These are phyloP conservation scores for Miamiensis avidus DNA, from an alignment of 169 alveolate species.

Conservation along the genomic window DNA sequence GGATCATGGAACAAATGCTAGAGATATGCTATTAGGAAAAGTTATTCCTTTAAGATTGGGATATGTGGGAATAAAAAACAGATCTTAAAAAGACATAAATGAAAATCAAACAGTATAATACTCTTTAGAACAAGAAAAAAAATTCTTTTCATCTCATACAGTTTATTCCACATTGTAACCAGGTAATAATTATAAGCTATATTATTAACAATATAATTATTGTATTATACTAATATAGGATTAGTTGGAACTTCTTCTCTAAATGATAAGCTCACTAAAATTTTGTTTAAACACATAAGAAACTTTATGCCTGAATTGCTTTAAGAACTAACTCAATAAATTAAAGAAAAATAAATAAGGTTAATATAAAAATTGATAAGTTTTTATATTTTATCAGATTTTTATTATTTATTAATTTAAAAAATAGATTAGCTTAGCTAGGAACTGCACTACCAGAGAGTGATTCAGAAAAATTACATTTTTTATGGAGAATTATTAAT, in stretches of 20 bases:
- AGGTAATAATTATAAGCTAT: conserved; percentile 14
- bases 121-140: conserved; percentile 92
- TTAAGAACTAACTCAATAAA: conserved; percentile 79
- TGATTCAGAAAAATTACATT: neutral
- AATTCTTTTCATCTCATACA: conserved; percentile 93
- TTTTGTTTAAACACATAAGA: conserved; percentile 95
- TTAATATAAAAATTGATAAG: no score
- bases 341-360: conserved; percentile 25
- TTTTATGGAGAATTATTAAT: conserved; percentile 5
- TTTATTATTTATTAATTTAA: no score
- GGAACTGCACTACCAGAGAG: neutral
- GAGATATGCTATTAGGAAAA: conserved; percentile 94
- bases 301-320: conserved; percentile 95
- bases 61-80: conserved; percentile 95
- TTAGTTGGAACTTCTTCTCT: conserved; percentile 95
- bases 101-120: conserved; percentile 89
- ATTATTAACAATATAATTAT: no score
- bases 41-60: conserved; percentile 97
- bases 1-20: conserved; percentile 98
- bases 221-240: neutral
- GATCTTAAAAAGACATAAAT: conserved; percentile 93
- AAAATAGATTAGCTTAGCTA: neutral
- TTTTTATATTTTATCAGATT: no score
- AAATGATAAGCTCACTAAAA: conserved; percentile 94
- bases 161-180: conserved; percentile 93